Evolutionary conservation across 257 asterid genomes (phyloP).

Genomic region (Capsicum baccatum): DNA sequence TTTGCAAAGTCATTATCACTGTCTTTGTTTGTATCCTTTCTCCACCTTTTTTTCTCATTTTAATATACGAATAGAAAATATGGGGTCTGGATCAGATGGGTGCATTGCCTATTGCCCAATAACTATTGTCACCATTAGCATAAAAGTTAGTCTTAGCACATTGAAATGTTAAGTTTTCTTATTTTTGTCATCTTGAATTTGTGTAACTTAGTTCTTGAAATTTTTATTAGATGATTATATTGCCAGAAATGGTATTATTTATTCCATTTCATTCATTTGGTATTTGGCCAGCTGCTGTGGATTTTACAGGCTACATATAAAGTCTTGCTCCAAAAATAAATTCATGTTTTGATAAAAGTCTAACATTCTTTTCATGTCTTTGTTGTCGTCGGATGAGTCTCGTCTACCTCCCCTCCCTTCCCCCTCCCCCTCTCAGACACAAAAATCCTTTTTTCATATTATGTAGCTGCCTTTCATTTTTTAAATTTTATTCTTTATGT

Average conservation of each 20-base stretch:
- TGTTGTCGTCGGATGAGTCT: not conserved
- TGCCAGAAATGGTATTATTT: not conserved
- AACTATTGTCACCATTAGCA: not conserved
- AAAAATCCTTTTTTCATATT: too few relatives aligned
- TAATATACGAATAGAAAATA: not conserved
- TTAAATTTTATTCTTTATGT: not conserved
- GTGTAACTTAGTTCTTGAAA: not conserved
- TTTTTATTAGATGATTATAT: not conserved
- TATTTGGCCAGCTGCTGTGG: not conserved
- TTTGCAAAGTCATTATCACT: not conserved
- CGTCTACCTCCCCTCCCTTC: slow-evolving; percentile 2
- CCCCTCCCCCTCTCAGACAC: too few relatives aligned
- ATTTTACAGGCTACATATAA: not conserved
- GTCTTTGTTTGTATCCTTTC: not conserved
- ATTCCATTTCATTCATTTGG: slow-evolving; percentile 14
- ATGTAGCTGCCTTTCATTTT: not conserved
- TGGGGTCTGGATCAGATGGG: slow-evolving; percentile 1
- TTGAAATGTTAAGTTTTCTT: not conserved
- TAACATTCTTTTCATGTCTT: not conserved
- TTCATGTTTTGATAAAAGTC: not conserved
- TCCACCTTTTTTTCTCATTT: slow-evolving; percentile 16
- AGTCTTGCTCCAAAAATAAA: not conserved
- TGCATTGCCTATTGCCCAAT: not conserved
- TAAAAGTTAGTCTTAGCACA: not conserved
- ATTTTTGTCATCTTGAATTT: slow-evolving; percentile 3